A percentile compares a stretch with the other conserved stretches of the same genome.
These are phyloP conservation scores for Daldinia caldariorum DNA, from an alignment of 495 filamentous ascomycete genomes.

Conservation along the genomic window DNA sequence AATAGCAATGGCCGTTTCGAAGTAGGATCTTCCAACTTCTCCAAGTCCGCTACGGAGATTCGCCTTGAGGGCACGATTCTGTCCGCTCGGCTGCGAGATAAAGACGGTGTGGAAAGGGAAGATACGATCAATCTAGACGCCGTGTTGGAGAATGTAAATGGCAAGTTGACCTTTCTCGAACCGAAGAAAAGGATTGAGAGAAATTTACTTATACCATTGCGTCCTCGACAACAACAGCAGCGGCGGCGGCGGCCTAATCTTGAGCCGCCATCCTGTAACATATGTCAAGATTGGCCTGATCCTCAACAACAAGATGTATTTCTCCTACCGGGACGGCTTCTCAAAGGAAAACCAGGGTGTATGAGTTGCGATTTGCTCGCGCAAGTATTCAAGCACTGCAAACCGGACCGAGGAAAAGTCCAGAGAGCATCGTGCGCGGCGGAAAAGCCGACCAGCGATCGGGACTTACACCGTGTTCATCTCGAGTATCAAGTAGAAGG, in stretches of 20 bases:
- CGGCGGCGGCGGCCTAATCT: background rate
- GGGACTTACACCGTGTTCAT: background rate
- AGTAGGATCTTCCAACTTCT: background rate
- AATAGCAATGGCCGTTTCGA: background rate
- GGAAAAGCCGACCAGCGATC: background rate
- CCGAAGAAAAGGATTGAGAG: background rate
- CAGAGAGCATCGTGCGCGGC: background rate
- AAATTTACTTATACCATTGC: background rate
- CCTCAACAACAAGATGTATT: background rate
- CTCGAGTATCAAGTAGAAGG: background rate
- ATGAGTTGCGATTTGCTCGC: background rate
- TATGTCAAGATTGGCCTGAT: background rate
- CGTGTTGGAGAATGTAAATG: background rate
- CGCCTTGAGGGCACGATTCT: background rate
- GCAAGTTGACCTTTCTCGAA: background rate
- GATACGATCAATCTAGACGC: slow-evolving; percentile 1
- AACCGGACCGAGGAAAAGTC: background rate
- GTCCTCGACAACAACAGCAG: background rate
- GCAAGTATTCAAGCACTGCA: background rate
- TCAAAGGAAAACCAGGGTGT: background rate
- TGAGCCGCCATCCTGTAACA: background rate
- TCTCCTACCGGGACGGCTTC: background rate
- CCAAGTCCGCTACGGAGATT: background rate
- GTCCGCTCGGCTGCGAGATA: background rate
- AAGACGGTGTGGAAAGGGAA: background rate